A percentile compares a stretch with the other conserved stretches of the same genome.
phyloP scores from a whole-genome alignment of 1,284 basidiomycete species.

The Rhodotorula sp. region DNA sequence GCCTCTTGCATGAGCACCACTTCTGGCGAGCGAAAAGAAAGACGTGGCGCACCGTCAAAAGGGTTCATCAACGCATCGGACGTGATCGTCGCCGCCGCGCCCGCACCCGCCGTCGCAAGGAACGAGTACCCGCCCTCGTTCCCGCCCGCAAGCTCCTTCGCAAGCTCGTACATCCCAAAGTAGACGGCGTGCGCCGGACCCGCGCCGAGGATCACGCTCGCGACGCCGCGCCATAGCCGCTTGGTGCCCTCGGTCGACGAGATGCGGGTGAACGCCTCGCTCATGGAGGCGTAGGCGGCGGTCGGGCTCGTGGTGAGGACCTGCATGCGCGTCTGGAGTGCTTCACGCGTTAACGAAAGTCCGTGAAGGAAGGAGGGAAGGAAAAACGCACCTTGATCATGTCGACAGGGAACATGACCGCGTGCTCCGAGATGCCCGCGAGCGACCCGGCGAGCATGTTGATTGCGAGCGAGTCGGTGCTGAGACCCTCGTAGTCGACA shows the following conservation, averaged over 20 bases:
- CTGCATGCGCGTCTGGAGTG: constrained; percentile 98
- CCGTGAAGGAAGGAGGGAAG: not conserved
- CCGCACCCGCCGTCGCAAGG: constrained; percentile 82
- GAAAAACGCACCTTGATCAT: constrained; percentile 81
- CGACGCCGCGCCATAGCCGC: constrained; percentile 93
- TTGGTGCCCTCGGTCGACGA: constrained; percentile 88
- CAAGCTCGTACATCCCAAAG: constrained; percentile 92
- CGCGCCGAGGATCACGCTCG: constrained; percentile 94
- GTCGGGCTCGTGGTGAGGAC: constrained; percentile 78
- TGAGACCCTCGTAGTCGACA: constrained; percentile 42
- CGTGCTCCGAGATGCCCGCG: constrained; percentile 98
- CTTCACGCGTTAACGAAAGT: not conserved
- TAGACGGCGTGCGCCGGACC: constrained; percentile 98
- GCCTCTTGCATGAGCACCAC: not conserved
- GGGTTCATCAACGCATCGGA: constrained; percentile 99
- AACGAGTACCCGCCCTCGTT: constrained; percentile 79
- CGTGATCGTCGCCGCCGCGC: constrained; percentile 90
- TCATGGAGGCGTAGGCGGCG: constrained; percentile 83
- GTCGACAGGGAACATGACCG: constrained; percentile 98
- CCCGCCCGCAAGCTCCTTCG: constrained; percentile 90
- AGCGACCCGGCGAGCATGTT: constrained; percentile 97
- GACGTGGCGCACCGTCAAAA: constrained; percentile 77
- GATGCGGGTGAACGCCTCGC: constrained; percentile 84
- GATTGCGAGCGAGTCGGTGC: constrained; percentile 56
- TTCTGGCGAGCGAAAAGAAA: not conserved